Evolutionary conservation across 1,284 basidiomycete genomes (phyloP).

Genomic region (Rhizopogon parksii): DNA sequence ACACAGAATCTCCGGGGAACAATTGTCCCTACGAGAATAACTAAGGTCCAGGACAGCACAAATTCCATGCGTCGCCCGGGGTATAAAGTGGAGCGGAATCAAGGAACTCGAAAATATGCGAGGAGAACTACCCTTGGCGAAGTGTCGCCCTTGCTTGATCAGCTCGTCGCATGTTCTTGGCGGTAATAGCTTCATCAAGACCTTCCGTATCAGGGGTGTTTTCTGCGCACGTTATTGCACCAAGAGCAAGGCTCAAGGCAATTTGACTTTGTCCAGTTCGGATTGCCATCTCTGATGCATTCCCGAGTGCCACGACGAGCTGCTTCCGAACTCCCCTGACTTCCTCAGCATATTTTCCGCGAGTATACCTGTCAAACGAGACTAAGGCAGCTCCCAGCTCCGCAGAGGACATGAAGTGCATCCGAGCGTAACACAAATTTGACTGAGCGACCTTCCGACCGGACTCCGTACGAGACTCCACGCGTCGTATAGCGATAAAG

Average conservation of each 20-base stretch:
- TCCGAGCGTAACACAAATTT: slow-evolving; percentile 14
- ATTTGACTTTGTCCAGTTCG: slow-evolving; percentile 12
- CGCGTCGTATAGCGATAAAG: slow-evolving; percentile 12
- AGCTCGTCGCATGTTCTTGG: slow-evolving; percentile 20
- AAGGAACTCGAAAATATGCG: background rate
- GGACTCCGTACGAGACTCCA: slow-evolving; percentile 15
- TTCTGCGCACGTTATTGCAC: slow-evolving; percentile 14
- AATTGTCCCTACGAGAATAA: too few relatives aligned
- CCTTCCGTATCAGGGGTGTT: slow-evolving; percentile 8
- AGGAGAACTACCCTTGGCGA: slow-evolving; percentile 1
- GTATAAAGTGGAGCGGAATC: background rate
- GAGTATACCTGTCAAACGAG: slow-evolving; percentile 20
- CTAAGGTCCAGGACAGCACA: background rate
- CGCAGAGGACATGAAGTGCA: slow-evolving; percentile 20
- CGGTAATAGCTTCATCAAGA: slow-evolving; percentile 11
- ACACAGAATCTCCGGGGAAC: background rate
- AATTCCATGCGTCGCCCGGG: background rate
- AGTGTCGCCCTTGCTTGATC: slow-evolving; percentile 13
- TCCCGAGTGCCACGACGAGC: slow-evolving; percentile 25
- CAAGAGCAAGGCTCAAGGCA: slow-evolving; percentile 21
- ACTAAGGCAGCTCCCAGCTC: slow-evolving; percentile 24
- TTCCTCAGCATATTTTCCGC: slow-evolving; percentile 14
- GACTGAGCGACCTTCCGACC: slow-evolving; percentile 16
- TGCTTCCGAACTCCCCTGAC: slow-evolving; percentile 21
- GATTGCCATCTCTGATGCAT: slow-evolving; percentile 29